A percentile compares a stretch with the other conserved stretches of the same genome.
These are phyloP conservation scores for Gossypium aridum DNA, from an alignment of 441 rosid genomes.

Conservation along the genomic window DNA sequence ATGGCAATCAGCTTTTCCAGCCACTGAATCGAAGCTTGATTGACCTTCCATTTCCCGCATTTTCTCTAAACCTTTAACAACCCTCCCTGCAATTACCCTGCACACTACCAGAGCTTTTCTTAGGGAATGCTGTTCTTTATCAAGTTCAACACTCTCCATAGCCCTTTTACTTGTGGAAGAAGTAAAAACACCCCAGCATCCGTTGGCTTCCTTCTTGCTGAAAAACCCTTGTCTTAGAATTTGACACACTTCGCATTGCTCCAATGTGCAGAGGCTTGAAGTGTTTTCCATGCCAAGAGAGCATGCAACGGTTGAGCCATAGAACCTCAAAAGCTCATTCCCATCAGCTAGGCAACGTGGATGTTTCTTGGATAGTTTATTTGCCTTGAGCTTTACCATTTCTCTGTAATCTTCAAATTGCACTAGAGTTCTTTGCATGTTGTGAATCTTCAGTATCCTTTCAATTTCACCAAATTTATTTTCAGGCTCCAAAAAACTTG, in stretches of 20 bases:
- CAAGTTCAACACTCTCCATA: constrained; percentile 46
- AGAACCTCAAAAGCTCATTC: constrained; percentile 84
- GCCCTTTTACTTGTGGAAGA: constrained; percentile 94
- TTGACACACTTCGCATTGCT: constrained; percentile 70
- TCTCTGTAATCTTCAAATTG: constrained; percentile 88
- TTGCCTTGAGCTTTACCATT: constrained; percentile 73
- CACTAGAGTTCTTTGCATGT: constrained; percentile 85
- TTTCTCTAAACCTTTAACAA: constrained; percentile 80
- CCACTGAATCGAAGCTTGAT: constrained; percentile 86
- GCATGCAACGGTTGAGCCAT: constrained; percentile 74
- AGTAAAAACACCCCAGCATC: constrained; percentile 76
- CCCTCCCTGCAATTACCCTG: constrained; percentile 92
- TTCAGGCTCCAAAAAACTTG: constrained; percentile 81
- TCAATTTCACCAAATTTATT: constrained; percentile 82
- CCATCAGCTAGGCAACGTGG: constrained; percentile 94
- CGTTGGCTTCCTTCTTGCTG: constrained; percentile 61
- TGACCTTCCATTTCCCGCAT: constrained; percentile 66
- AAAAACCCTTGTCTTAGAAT: constrained; percentile 73
- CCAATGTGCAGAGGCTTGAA: constrained; percentile 66
- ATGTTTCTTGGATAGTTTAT: constrained; percentile 88
- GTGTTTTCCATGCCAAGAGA: constrained; percentile 72
- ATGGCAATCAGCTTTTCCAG: constrained; percentile 84
- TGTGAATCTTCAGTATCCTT: constrained; percentile 82
- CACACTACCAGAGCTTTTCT: constrained; percentile 91
- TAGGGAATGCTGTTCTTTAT: constrained; percentile 36